A percentile compares a stretch with the other conserved stretches of the same genome.
Conservation (phyloP, 2,329 filamentous ascomycete species). For the Metarhizium album region DNA sequence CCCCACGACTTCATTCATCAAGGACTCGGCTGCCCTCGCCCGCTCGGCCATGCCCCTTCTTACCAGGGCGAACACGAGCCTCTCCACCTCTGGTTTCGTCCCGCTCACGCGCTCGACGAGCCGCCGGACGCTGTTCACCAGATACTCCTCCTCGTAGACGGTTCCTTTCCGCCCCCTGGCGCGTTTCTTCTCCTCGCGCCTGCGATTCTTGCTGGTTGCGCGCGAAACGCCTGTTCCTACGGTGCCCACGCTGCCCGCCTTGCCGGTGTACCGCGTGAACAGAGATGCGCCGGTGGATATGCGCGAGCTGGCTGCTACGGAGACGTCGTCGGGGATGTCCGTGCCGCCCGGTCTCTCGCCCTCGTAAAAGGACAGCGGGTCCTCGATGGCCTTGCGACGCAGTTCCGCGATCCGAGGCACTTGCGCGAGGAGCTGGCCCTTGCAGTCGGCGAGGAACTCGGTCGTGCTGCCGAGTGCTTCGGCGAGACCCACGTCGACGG, state of each 20-base stretch:
- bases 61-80: slow-evolving; percentile 66
- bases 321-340: slow-evolving; percentile 86
- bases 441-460: slow-evolving; percentile 89
- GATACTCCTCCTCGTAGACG: slow-evolving; percentile 95
- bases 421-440: slow-evolving; percentile 71
- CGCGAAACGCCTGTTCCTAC: slow-evolving; percentile 63
- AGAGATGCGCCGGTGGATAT: slow-evolving; percentile 75
- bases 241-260: slow-evolving; percentile 51
- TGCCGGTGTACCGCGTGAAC: slow-evolving; percentile 85
- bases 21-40: slow-evolving; percentile 63
- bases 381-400: slow-evolving; percentile 65
- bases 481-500: slow-evolving; percentile 68
- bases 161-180: slow-evolving; percentile 92
- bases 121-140: slow-evolving; percentile 76
- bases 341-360: slow-evolving; percentile 54
- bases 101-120: slow-evolving; percentile 74
- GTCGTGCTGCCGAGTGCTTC: slow-evolving; percentile 76
- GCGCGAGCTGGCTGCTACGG: slow-evolving; percentile 71
- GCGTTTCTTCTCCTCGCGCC: slow-evolving; percentile 87
- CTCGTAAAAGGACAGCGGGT: slow-evolving; percentile 84
- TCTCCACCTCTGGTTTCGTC: slow-evolving; percentile 59
- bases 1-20: slow-evolving; percentile 63
- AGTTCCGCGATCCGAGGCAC: slow-evolving; percentile 78
- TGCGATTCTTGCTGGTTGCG: slow-evolving; percentile 77
- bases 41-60: slow-evolving; percentile 80